These are phyloP conservation scores for Talaromyces nanjingensis DNA, from an alignment of 495 filamentous ascomycete species.

Conservation along the genomic window DNA sequence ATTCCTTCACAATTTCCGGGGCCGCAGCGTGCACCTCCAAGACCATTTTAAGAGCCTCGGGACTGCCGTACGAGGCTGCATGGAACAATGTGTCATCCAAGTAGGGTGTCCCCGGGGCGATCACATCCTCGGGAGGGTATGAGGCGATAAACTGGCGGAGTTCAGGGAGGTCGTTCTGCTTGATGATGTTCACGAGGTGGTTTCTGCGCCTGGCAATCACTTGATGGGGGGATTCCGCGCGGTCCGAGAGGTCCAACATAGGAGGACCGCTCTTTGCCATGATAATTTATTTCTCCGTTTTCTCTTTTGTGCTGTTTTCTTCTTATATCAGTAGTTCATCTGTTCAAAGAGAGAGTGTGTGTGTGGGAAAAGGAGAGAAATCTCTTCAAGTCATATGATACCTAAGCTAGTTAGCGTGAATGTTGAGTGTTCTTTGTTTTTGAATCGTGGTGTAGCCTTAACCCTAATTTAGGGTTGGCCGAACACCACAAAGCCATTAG, in stretches of 20 bases:
- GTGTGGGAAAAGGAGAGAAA: no score
- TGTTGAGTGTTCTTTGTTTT: no score
- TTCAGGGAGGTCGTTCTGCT: not conserved
- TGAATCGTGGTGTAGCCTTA: no score
- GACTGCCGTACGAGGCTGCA: not conserved
- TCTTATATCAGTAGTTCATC: not conserved
- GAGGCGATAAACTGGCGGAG: not conserved
- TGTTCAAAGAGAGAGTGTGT: not conserved
- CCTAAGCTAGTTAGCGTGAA: no score
- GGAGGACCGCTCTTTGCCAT: not conserved
- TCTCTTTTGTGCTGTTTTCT: not conserved
- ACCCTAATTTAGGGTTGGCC: no score
- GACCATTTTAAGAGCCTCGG: not conserved
- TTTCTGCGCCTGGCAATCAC: not conserved
- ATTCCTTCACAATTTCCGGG: not conserved
- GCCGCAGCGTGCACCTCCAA: no score
- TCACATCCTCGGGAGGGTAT: not conserved
- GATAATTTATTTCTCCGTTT: not conserved
- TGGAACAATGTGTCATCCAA: conserved; percentile 2
- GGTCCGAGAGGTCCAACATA: not conserved
- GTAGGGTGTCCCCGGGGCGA: not conserved
- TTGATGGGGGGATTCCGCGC: not conserved
- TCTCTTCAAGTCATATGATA: no score
- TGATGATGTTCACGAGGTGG: not conserved
- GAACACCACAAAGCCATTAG: no score